Conservation (phyloP, 306 rosid species). For the Fragaria ananassa region DNA sequence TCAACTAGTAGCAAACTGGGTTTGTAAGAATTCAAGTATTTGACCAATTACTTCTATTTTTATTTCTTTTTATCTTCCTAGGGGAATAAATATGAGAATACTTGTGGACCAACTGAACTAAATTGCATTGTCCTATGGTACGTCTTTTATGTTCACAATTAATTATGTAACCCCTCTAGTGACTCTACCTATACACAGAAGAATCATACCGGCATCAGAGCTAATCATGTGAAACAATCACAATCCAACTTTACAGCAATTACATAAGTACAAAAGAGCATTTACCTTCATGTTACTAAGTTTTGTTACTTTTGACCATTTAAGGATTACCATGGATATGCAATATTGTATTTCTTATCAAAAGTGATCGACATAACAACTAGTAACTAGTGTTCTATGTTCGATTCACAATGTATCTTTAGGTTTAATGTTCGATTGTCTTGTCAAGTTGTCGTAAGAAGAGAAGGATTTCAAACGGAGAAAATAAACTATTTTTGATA, state of each 20-base stretch:
- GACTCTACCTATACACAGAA: neutral
- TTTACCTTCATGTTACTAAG: neutral
- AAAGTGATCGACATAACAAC: neutral
- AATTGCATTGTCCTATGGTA: neutral
- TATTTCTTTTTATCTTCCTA: neutral
- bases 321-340: neutral
- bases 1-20: slow-evolving; percentile 6
- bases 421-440: neutral
- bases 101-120: slow-evolving; percentile 13
- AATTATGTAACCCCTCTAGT: neutral
- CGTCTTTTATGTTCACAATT: neutral
- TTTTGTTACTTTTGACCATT: neutral
- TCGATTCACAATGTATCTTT: neutral
- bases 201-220: slow-evolving; percentile 10
- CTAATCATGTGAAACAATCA: slow-evolving; percentile 12
- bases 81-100: neutral
- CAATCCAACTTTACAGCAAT: neutral
- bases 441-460: neutral
- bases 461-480: neutral
- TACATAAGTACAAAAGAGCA: neutral
- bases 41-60: neutral
- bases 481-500: neutral
- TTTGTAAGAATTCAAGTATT: neutral
- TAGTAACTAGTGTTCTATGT: neutral
- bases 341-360: neutral